Evolutionary conservation across 2,329 filamentous ascomycete genomes (phyloP), one percentile per base, ranked within the genome.

Genomic region (Colletotrichum ledebouriae): DNA sequence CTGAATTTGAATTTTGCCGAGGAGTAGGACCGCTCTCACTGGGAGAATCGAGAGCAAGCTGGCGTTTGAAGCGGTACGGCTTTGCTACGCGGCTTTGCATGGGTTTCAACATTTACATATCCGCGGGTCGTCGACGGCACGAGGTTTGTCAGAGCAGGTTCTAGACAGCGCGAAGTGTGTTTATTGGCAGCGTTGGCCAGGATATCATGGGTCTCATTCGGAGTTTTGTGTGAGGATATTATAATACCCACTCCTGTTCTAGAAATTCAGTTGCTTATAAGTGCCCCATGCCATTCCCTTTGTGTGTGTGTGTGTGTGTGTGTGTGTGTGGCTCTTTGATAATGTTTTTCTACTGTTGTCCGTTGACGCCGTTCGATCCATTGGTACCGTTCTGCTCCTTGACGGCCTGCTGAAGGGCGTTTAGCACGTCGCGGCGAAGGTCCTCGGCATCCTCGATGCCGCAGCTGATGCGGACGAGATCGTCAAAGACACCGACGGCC

Each of bases 401-500:
- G 6, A 93, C 88, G 1, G 93, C 93, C 80, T 87, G 89, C 79
- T 96, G 91, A 47, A 98, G 81, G 4, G 96, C 96, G 79, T 92
- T 91, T 72, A 94, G 79, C 15, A 97, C 89, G 83, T 99, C 96
- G 46, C 85, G 86, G 75, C 90, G 90, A 70, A 99, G 84, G 79
- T 99, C 96, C 70, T 90, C 89, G 7, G 89, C 88, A 76, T 99
- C 96, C 82, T 99, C 96, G 63, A 99, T 89, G 75, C 96, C 96
- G 78, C 94, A 98, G 85, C 94, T 97, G 69, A 99, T 85, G 72
- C 96, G 88, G 34, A 99, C 93, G 7, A 99, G 87, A 79, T 99
- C 96, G 77, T 99, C 96, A 76, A 90, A 98, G 37, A 99, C 94
- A 70, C 96, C 96, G 1, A 96, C 94, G 3, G 91, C 92, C 85